Evolutionary conservation across 2,329 filamentous ascomycete species (phyloP).

Genomic region (Periconia sp.): DNA sequence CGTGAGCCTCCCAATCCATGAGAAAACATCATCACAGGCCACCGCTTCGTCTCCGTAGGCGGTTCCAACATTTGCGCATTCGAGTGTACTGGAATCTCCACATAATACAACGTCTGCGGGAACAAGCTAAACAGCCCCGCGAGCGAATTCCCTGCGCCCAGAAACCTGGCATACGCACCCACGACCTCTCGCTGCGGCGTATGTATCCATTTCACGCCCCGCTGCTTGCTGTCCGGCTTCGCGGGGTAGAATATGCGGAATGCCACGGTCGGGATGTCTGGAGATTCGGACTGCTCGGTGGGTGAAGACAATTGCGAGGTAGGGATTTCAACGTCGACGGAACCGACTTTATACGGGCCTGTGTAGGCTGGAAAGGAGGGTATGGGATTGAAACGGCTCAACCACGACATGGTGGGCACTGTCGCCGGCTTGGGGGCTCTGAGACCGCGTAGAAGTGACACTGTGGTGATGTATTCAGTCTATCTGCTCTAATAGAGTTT

Average conservation of each 20-base stretch:
- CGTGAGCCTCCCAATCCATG: slow-evolving; percentile 80
- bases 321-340: slow-evolving; percentile 78
- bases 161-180: slow-evolving; percentile 73
- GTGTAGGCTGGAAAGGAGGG: slow-evolving; percentile 75
- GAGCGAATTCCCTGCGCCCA: slow-evolving; percentile 51
- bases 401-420: slow-evolving; percentile 41
- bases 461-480: slow-evolving; percentile 12
- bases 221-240: slow-evolving; percentile 45
- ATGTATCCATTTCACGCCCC: slow-evolving; percentile 74
- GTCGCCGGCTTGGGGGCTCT: slow-evolving; percentile 10
- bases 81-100: slow-evolving; percentile 70
- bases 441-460: slow-evolving; percentile 30
- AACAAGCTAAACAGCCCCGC: slow-evolving; percentile 47
- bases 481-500: neutral
- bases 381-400: slow-evolving; percentile 62
- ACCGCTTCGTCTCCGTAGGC: slow-evolving; percentile 56
- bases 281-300: slow-evolving; percentile 53
- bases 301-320: slow-evolving; percentile 51
- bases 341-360: slow-evolving; percentile 77
- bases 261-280: slow-evolving; percentile 67
- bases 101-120: slow-evolving; percentile 71
- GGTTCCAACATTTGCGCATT: slow-evolving; percentile 65
- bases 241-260: slow-evolving; percentile 81
- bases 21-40: slow-evolving; percentile 84
- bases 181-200: slow-evolving; percentile 74